Conservation (phyloP, 768 basidiomycete genomes). For the Leccinum incarnatum region DNA sequence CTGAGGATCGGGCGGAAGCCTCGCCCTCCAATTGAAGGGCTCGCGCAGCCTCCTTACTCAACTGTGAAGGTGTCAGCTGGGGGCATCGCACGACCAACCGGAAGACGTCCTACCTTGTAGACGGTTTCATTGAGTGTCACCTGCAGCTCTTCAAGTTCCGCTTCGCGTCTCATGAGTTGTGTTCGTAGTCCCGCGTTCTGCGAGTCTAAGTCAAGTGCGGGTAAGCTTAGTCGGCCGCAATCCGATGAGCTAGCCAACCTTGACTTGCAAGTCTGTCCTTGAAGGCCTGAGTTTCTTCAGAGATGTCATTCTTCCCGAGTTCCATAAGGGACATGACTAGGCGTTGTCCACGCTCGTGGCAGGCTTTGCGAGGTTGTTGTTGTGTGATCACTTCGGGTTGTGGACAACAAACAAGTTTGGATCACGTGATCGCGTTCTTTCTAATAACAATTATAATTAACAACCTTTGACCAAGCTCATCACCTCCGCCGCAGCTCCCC, state of each 20-base stretch:
- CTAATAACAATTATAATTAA: neutral
- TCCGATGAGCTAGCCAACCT: conserved; percentile 26
- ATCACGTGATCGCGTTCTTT: conserved; percentile 32
- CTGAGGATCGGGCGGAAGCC: conserved; percentile 48
- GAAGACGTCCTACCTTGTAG: conserved; percentile 31
- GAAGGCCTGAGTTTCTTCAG: conserved; percentile 35
- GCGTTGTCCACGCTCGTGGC: conserved; percentile 7
- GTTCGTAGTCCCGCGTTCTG: conserved; percentile 34
- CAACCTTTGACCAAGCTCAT: conserved; percentile 22
- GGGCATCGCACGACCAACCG: neutral
- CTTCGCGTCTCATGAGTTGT: conserved; percentile 36
- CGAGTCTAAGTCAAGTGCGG: conserved; percentile 28
- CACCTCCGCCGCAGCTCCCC: conserved; percentile 45
- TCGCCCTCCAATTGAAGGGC: conserved; percentile 53
- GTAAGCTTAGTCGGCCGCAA: conserved; percentile 6
- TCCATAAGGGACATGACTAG: conserved; percentile 37
- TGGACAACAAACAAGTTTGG: conserved; percentile 27
- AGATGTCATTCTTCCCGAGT: conserved; percentile 39
- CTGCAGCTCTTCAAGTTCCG: conserved; percentile 35
- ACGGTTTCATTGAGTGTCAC: conserved; percentile 35
- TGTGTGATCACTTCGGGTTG: conserved; percentile 1
- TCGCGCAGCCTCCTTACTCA: conserved; percentile 55
- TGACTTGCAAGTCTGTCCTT: conserved; percentile 37
- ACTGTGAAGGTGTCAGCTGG: conserved; percentile 35
- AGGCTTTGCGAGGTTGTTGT: conserved; percentile 12